Evolutionary conservation across 805 yeast species (phyloP).

Genomic region (Saturnispora bothae): DNA sequence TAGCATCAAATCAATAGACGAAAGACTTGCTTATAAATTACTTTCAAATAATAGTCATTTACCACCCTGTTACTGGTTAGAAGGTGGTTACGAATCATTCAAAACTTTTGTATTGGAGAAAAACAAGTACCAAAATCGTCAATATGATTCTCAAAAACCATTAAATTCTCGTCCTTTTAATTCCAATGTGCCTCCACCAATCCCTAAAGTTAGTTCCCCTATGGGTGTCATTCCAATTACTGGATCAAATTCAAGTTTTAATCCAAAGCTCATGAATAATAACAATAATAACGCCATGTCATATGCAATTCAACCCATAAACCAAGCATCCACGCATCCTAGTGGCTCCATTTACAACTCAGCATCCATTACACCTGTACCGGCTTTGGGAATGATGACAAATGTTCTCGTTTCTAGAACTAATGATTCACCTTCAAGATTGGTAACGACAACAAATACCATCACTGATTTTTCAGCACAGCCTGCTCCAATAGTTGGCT

Average conservation of each 20-base stretch:
- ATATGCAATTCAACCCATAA: too few species aligned
- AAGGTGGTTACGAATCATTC: conserved; percentile 29
- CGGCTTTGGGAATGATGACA: too few species aligned
- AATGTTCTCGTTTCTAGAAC: too few species aligned
- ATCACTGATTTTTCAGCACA: background rate
- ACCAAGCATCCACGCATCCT: too few species aligned
- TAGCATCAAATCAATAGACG: conserved; percentile 1
- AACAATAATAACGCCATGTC: too few species aligned
- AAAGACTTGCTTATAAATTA: conserved; percentile 2
- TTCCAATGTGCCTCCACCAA: background rate
- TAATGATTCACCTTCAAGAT: background rate
- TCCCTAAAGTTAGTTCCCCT: background rate
- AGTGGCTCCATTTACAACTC: too few species aligned
- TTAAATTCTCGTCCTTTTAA: too few species aligned
- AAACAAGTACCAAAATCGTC: background rate
- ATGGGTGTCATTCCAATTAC: background rate
- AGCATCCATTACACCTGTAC: too few species aligned
- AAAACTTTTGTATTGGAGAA: background rate
- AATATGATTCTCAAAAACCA: too few species aligned
- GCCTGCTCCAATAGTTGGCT: conserved; percentile 26
- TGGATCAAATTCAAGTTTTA: background rate
- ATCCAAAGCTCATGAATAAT: too few species aligned
- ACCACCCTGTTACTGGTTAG: conserved; percentile 15
- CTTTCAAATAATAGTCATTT: conserved; percentile 2
- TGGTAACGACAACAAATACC: background rate